Conservation (phyloP, 1,284 basidiomycete genomes). For the Cryptococcus deneoformans region DNA sequence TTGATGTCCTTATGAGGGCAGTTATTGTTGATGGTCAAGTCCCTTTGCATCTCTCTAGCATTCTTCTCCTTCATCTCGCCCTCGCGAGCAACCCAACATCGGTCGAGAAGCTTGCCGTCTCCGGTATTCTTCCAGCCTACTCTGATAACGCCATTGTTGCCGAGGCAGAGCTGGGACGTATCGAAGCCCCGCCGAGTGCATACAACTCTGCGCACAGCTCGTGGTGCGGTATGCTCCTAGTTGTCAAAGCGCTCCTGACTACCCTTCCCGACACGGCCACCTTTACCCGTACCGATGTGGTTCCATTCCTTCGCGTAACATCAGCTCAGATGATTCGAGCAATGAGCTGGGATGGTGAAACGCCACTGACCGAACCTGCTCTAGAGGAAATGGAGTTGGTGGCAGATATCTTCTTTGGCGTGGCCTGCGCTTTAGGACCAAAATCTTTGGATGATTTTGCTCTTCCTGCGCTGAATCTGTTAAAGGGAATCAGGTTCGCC, state of each 20-base stretch:
- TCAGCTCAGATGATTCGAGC: slow-evolving; percentile 73
- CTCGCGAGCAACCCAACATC: slow-evolving; percentile 72
- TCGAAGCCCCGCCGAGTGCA: slow-evolving; percentile 67
- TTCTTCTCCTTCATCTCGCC: slow-evolving; percentile 81
- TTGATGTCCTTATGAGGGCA: slow-evolving; percentile 68
- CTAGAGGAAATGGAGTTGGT: slow-evolving; percentile 78
- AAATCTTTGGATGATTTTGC: slow-evolving; percentile 62
- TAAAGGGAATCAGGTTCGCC: slow-evolving; percentile 85
- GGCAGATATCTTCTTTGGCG: slow-evolving; percentile 68
- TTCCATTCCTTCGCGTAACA: slow-evolving; percentile 80
- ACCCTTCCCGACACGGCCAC: slow-evolving; percentile 54
- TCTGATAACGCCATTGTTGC: slow-evolving; percentile 75
- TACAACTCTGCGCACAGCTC: slow-evolving; percentile 56
- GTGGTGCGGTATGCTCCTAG: slow-evolving; percentile 81
- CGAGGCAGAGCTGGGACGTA: slow-evolving; percentile 67
- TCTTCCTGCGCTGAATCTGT: slow-evolving; percentile 63
- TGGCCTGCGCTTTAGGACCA: slow-evolving; percentile 54
- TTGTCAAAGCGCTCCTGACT: slow-evolving; percentile 70
- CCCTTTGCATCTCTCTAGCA: slow-evolving; percentile 64
- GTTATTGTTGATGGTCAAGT: slow-evolving; percentile 25
- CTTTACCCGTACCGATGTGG: slow-evolving; percentile 81
- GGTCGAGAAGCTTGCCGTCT: slow-evolving; percentile 80
- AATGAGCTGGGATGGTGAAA: slow-evolving; percentile 74
- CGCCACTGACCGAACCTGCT: slow-evolving; percentile 65
- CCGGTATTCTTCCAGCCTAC: slow-evolving; percentile 76